These are phyloP conservation scores for Cryptosporidium sp. DNA, from an alignment of 169 alveolate genomes.

Conservation along the genomic window DNA sequence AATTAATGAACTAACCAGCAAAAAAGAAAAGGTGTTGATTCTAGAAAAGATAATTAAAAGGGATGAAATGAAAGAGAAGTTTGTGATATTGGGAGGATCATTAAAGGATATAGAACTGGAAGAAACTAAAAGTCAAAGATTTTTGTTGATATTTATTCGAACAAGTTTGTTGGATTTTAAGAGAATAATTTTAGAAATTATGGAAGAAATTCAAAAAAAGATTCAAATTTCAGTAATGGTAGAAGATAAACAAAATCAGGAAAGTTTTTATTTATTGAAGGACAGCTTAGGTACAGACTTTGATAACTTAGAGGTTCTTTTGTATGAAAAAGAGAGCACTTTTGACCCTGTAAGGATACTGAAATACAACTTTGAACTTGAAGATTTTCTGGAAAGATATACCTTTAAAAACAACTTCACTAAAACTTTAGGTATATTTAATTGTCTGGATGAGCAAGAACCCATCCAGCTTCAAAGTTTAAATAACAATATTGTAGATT, in stretches of 20 bases:
- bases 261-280: not conserved
- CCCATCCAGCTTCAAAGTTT: not conserved
- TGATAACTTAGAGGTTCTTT: not conserved
- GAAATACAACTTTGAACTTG: not conserved
- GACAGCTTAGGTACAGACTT: not conserved
- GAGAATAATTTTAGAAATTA: not conserved
- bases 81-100: not conserved
- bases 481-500: not conserved
- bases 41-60: not conserved
- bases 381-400: conserved; percentile 37
- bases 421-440: conserved; percentile 22
- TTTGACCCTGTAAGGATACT: conserved; percentile 2
- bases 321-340: not conserved
- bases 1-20: not conserved
- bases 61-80: not conserved
- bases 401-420: not conserved
- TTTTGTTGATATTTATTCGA: conserved; percentile 11
- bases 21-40: not conserved
- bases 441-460: conserved; percentile 37
- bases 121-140: not conserved
- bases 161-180: not conserved
- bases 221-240: not conserved
- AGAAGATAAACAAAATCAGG: not conserved
- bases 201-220: not conserved
- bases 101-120: not conserved